Conservation (phyloP, 306 rosid genomes). For the Coriaria nepalensis region DNA sequence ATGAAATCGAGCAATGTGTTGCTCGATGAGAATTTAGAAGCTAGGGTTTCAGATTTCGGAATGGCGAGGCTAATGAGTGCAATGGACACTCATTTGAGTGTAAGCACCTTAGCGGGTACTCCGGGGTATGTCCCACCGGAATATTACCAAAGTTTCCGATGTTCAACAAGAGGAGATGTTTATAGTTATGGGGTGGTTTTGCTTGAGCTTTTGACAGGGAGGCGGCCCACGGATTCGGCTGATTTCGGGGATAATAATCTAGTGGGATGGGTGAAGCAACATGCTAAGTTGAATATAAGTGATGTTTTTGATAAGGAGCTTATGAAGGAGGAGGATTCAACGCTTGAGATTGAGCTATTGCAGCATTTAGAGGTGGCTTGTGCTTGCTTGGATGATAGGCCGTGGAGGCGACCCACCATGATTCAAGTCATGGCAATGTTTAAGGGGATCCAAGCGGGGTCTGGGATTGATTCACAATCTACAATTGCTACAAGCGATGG, state of each 20-base stretch:
- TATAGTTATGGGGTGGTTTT: conserved; percentile 91
- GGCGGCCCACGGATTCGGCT: conserved; percentile 68
- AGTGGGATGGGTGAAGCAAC: conserved; percentile 97
- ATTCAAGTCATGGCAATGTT: conserved; percentile 85
- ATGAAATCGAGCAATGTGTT: conserved; percentile 97
- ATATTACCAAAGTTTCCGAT: conserved; percentile 90
- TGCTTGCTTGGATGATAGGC: conserved; percentile 82
- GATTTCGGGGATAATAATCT: conserved; percentile 97
- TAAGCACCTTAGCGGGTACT: conserved; percentile 90
- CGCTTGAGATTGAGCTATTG: conserved; percentile 64
- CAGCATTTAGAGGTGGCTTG: conserved; percentile 76
- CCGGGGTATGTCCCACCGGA: conserved; percentile 98
- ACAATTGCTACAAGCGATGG: conserved; percentile 53
- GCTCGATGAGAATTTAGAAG: conserved; percentile 76
- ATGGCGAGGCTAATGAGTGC: conserved; percentile 97
- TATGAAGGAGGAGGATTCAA: conserved; percentile 78
- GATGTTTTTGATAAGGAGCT: conserved; percentile 79
- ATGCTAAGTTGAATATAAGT: conserved; percentile 56
- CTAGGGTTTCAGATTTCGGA: conserved; percentile 95
- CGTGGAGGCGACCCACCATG: conserved; percentile 73
- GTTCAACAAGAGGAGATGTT: conserved; percentile 84
- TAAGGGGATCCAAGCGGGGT: conserved; percentile 87
- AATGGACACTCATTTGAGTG: conserved; percentile 94
- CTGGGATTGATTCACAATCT: conserved; percentile 75
- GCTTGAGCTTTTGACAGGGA: conserved; percentile 83